Conservation (phyloP, 1,139 yeast species). For the Casaregolazyma lundiana region DNA sequence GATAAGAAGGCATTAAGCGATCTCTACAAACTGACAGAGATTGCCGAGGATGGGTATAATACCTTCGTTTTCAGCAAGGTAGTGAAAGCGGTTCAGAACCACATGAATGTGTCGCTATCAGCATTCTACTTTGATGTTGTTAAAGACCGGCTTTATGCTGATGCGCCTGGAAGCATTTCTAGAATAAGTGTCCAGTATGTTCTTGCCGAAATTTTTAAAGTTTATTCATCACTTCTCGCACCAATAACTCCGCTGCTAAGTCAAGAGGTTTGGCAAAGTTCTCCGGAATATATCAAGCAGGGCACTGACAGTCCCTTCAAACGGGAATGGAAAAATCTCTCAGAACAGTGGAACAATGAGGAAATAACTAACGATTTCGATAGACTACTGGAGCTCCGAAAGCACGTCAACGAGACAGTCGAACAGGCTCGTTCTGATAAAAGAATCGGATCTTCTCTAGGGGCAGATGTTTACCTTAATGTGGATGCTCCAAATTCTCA, state of each 20-base stretch:
- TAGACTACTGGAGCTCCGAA: constrained; percentile 44
- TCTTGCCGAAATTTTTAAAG: constrained; percentile 53
- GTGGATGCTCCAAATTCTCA: constrained; percentile 19
- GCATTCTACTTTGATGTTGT: constrained; percentile 81
- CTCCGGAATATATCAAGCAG: constrained; percentile 37
- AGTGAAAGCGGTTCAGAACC: constrained; percentile 57
- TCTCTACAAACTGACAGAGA: constrained; percentile 46
- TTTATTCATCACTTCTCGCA: constrained; percentile 61
- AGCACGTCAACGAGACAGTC: constrained; percentile 44
- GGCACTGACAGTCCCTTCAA: constrained; percentile 50
- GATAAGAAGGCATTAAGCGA: constrained; percentile 64
- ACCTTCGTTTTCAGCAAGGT: constrained; percentile 64
- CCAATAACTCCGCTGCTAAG: constrained; percentile 81
- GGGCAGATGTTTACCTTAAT: constrained; percentile 46
- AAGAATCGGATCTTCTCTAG: constrained; percentile 58
- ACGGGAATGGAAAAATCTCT: constrained; percentile 40
- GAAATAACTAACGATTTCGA: constrained; percentile 34
- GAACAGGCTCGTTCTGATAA: constrained; percentile 48
- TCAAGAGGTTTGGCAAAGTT: constrained; percentile 80
- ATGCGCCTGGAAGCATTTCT: constrained; percentile 41
- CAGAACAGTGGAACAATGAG: constrained; percentile 37
- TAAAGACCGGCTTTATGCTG: constrained; percentile 83
- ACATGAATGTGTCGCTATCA: constrained; percentile 71
- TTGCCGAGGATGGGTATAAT: constrained; percentile 44
- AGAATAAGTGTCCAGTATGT: constrained; percentile 73